Conservation (phyloP, 139 green algal species). For the Chlamydomonas eustigma region DNA sequence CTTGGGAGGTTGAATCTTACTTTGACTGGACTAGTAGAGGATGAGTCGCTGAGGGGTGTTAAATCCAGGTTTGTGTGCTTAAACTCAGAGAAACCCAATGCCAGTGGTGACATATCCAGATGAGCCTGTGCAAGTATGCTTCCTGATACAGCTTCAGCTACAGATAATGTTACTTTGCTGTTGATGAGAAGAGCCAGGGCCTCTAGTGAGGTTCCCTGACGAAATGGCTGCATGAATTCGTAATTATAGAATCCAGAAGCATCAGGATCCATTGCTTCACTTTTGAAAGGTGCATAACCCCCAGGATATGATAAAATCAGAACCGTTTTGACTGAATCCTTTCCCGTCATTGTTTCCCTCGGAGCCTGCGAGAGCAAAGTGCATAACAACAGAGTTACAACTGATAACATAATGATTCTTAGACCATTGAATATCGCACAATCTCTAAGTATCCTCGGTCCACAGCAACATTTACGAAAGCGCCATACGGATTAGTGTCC, state of each 20-base stretch:
- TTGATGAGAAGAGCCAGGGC: conserved; percentile 6
- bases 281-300: neutral
- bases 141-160: neutral
- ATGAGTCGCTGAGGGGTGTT: too few species aligned
- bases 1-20: too few species aligned
- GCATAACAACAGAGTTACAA: too few species aligned
- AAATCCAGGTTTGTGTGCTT: too few species aligned
- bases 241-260: neutral
- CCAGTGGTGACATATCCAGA: conserved; percentile 6
- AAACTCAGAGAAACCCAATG: conserved; percentile 1
- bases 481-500: conserved; percentile 10
- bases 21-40: too few species aligned
- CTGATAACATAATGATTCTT: too few species aligned
- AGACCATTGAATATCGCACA: too few species aligned
- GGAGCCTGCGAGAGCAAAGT: neutral
- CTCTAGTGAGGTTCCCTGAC: neutral
- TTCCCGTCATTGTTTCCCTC: neutral
- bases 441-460: neutral
- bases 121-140: neutral
- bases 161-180: neutral
- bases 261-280: neutral
- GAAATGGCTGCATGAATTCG: neutral
- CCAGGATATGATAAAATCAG: conserved; percentile 2
- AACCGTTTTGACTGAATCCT: neutral
- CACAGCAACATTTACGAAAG: conserved; percentile 8